A percentile compares a stretch with the other conserved stretches of the same genome.
Conservation (phyloP, 768 basidiomycete species). For the Russula vinacea region DNA sequence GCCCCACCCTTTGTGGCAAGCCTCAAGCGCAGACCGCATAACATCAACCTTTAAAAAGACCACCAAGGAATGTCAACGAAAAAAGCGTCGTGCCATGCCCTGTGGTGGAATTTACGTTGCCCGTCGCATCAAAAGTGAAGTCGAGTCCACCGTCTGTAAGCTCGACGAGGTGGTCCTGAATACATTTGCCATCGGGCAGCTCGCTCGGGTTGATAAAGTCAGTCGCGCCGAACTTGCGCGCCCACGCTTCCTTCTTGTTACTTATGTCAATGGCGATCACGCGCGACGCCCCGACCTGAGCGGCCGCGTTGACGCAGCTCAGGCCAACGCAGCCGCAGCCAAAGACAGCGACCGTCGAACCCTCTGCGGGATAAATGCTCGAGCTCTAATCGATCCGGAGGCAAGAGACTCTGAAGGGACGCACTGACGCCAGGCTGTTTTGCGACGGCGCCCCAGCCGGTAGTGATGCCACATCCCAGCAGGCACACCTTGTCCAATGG, state of each 20-base stretch:
- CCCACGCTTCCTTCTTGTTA: constrained; percentile 81
- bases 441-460: constrained; percentile 94
- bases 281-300: constrained; percentile 73
- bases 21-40: constrained; percentile 93
- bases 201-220: constrained; percentile 85
- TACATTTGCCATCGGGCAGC: constrained; percentile 73
- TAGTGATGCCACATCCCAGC: constrained; percentile 94
- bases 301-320: constrained; percentile 81
- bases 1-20: constrained; percentile 99
- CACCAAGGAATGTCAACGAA: neutral
- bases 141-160: constrained; percentile 96
- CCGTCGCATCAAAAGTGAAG: constrained; percentile 96
- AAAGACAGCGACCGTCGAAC: constrained; percentile 88
- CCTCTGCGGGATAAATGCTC: constrained; percentile 47
- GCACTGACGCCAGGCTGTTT: constrained; percentile 85
- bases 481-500: constrained; percentile 96
- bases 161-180: constrained; percentile 87
- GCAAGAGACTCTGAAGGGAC: constrained; percentile 32
- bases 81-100: neutral
- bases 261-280: constrained; percentile 94
- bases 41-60: constrained; percentile 63
- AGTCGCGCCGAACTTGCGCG: constrained; percentile 88
- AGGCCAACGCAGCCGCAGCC: constrained; percentile 97
- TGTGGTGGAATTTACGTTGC: constrained; percentile 55
- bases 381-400: neutral